A percentile compares a stretch with the other conserved stretches of the same genome.
phyloP scores from a whole-genome alignment of 331 rosid genomes.

The Malus hybrid region DNA sequence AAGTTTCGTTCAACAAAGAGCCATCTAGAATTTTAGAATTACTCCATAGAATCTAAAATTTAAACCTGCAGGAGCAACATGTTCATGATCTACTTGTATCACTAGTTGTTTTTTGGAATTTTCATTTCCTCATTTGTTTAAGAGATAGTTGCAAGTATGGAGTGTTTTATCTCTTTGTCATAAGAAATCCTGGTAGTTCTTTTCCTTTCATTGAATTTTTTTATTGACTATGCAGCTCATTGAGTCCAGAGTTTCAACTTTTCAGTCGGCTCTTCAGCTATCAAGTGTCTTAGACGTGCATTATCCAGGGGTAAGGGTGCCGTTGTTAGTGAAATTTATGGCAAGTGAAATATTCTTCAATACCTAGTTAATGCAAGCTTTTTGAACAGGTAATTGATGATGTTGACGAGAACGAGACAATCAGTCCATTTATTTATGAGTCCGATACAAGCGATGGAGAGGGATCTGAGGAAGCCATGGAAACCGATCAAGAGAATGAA shows the following conservation, averaged over 20 bases:
- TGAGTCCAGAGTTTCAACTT: too few relatives aligned
- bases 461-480: constrained; percentile 57
- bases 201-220: too few relatives aligned
- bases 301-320: constrained; percentile 47
- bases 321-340: neutral
- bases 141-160: neutral
- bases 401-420: constrained; percentile 29
- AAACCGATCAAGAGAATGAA: constrained; percentile 50
- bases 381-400: constrained; percentile 45
- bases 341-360: neutral
- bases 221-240: too few relatives aligned
- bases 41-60: neutral
- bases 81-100: neutral
- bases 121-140: neutral
- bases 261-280: neutral
- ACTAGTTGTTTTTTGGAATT: neutral
- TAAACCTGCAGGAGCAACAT: neutral
- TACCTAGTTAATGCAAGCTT: neutral
- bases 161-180: neutral
- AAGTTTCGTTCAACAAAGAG: neutral
- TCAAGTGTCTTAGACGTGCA: constrained; percentile 36
- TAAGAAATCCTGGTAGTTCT: neutral
- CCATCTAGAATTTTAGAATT: neutral
- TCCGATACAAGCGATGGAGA: constrained; percentile 55
- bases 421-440: constrained; percentile 48